Conservation (phyloP, 2,329 filamentous ascomycete genomes). For the Sarocladiaceae sp. region DNA sequence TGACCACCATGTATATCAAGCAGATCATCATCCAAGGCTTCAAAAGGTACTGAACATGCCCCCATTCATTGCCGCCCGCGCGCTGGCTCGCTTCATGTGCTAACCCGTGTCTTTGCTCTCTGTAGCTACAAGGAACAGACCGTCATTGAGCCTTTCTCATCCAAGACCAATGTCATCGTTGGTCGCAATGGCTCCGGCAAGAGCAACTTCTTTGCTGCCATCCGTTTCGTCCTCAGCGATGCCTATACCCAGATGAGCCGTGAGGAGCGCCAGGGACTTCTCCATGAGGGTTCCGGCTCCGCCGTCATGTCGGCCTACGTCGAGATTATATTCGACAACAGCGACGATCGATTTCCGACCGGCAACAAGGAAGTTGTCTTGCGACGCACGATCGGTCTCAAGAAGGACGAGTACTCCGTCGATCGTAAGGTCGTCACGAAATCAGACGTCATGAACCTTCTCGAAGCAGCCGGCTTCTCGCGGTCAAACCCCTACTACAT, state of each 20-base stretch:
- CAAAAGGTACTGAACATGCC: conserved; percentile 66
- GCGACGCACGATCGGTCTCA: conserved; percentile 88
- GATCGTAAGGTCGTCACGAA: conserved; percentile 96
- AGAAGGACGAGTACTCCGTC: conserved; percentile 97
- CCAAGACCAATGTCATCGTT: conserved; percentile 96
- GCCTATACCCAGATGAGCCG: conserved; percentile 93
- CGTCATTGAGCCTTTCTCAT: conserved; percentile 95
- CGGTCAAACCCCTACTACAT: conserved; percentile 99
- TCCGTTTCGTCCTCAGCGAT: conserved; percentile 97
- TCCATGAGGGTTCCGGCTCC: conserved; percentile 97
- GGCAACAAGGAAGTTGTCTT: conserved; percentile 86
- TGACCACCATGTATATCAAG: conserved; percentile 85
- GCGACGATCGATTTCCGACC: conserved; percentile 89
- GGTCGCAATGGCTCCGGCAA: conserved; percentile 98
- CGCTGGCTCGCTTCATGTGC: conserved; percentile 16
- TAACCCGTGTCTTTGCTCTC: conserved; percentile 12
- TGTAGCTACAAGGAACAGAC: conserved; percentile 97
- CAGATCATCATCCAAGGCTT: conserved; percentile 99
- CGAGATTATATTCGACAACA: conserved; percentile 98
- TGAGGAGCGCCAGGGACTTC: conserved; percentile 88
- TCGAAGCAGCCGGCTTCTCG: conserved; percentile 95
- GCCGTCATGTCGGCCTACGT: conserved; percentile 99
- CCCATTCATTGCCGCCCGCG: conserved; percentile 6
- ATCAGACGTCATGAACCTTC: conserved; percentile 85
- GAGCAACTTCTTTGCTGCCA: conserved; percentile 99